A percentile compares a stretch with the other conserved stretches of the same genome.
phyloP scores from a whole-genome alignment of 257 asterid genomes.

The Solanum piurae region DNA sequence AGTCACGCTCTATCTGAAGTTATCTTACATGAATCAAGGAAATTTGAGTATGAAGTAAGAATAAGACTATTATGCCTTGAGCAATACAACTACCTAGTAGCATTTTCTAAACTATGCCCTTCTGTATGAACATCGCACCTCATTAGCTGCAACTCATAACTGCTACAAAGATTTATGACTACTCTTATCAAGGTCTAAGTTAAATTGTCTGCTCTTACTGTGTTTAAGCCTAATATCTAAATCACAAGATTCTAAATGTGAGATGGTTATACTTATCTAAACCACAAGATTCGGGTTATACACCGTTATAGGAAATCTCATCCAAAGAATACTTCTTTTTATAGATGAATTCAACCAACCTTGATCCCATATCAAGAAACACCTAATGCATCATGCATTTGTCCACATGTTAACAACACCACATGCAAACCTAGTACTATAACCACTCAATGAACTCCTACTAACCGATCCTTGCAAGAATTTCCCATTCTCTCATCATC shows the following conservation, averaged over 20 bases:
- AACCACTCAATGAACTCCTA: background rate
- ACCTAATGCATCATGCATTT: background rate
- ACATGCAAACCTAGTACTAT: background rate
- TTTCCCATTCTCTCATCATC: too few relatives aligned
- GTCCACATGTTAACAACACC: background rate
- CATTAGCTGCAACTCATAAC: background rate
- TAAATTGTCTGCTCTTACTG: background rate
- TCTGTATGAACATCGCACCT: background rate
- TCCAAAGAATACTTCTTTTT: background rate
- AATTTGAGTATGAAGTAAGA: background rate
- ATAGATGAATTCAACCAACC: background rate
- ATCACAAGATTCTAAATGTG: background rate
- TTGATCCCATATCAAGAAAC: background rate
- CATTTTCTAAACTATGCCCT: background rate
- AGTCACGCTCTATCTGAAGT: too few relatives aligned
- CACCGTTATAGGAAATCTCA: background rate
- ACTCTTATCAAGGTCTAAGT: background rate
- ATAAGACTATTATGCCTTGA: background rate
- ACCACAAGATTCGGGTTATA: background rate
- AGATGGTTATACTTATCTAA: background rate
- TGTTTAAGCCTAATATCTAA: background rate
- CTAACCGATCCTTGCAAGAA: background rate
- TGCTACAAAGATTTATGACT: background rate
- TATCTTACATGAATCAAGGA: too few relatives aligned
- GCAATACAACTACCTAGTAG: background rate